Evolutionary conservation across 1,284 basidiomycete species (phyloP).

Genomic region (Volvariella volvacea): DNA sequence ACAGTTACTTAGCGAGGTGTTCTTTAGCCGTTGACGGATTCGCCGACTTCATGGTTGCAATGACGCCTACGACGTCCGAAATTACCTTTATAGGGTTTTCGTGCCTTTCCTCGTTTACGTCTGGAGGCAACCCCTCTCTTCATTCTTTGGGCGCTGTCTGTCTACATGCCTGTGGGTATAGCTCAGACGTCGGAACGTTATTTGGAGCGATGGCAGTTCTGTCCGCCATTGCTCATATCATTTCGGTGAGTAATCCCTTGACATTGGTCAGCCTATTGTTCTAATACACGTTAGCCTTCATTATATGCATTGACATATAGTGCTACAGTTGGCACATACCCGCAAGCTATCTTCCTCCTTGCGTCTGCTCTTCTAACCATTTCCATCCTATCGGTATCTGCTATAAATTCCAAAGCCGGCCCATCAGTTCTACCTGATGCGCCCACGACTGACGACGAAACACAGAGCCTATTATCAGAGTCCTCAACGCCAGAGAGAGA

Average conservation of each 20-base stretch:
- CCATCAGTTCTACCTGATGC: not conserved
- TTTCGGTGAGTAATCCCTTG: slow-evolving; percentile 29
- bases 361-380: slow-evolving; percentile 32
- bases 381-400: slow-evolving; percentile 24
- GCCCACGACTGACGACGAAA: not conserved
- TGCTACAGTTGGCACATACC: slow-evolving; percentile 38
- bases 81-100: slow-evolving; percentile 28
- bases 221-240: slow-evolving; percentile 40
- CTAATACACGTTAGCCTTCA: slow-evolving; percentile 29
- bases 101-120: slow-evolving; percentile 37
- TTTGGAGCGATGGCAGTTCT: slow-evolving; percentile 47
- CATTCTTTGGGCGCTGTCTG: slow-evolving; percentile 43
- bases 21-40: slow-evolving; percentile 38
- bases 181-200: slow-evolving; percentile 38
- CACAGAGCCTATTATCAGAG: not conserved
- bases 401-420: slow-evolving; percentile 9
- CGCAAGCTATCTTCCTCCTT: slow-evolving; percentile 42
- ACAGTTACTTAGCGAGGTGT: slow-evolving; percentile 33
- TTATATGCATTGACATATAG: slow-evolving; percentile 44
- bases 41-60: slow-evolving; percentile 35
- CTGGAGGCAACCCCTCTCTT: slow-evolving; percentile 41
- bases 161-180: slow-evolving; percentile 36
- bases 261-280: not conserved
- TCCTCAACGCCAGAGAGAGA: not conserved
- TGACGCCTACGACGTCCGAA: slow-evolving; percentile 29